Percentiles rank a stretch among this genome's conserved stretches.
These are phyloP conservation scores for Hyphopichia fennica DNA, from an alignment of 1,139 yeast species.

Conservation along the genomic window DNA sequence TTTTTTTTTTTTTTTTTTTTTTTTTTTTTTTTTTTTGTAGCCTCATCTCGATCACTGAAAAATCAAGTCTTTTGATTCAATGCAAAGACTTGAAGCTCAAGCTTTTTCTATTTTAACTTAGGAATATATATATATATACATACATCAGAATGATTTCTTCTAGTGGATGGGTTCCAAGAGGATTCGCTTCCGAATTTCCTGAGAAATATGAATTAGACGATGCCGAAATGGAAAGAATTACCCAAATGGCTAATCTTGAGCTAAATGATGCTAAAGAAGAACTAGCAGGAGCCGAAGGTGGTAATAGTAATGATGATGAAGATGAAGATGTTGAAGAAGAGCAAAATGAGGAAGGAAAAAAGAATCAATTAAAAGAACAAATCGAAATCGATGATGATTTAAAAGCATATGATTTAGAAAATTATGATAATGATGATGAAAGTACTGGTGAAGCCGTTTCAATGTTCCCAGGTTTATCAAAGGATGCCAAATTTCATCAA, in stretches of 20 bases:
- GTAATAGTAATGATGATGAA: constrained; percentile 17
- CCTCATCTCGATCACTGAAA: constrained; percentile 1
- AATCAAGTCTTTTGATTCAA: background rate
- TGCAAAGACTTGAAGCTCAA: too few species aligned
- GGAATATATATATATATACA: background rate
- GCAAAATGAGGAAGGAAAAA: constrained; percentile 19
- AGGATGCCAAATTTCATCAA: constrained; percentile 52
- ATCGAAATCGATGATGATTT: constrained; percentile 75
- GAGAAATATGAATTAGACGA: constrained; percentile 85
- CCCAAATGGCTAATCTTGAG: constrained; percentile 80
- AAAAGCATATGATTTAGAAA: constrained; percentile 83
- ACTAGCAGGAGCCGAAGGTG: constrained; percentile 40
- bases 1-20: constrained; percentile 3
- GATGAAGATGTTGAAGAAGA: constrained; percentile 11
- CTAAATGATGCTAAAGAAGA: constrained; percentile 72
- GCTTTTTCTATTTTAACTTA: background rate
- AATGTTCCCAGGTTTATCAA: constrained; percentile 72
- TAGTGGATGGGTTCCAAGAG: constrained; percentile 94
- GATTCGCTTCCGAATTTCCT: constrained; percentile 92
- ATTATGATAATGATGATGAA: constrained; percentile 69
- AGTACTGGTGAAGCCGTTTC: constrained; percentile 52
- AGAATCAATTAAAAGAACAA: constrained; percentile 43
- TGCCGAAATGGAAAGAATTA: constrained; percentile 89
- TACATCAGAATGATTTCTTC: constrained; percentile 72
- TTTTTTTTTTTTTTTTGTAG: background rate